Evolutionary conservation across 495 filamentous ascomycete genomes (phyloP).

Genomic region (Mytilinidion resinicola): DNA sequence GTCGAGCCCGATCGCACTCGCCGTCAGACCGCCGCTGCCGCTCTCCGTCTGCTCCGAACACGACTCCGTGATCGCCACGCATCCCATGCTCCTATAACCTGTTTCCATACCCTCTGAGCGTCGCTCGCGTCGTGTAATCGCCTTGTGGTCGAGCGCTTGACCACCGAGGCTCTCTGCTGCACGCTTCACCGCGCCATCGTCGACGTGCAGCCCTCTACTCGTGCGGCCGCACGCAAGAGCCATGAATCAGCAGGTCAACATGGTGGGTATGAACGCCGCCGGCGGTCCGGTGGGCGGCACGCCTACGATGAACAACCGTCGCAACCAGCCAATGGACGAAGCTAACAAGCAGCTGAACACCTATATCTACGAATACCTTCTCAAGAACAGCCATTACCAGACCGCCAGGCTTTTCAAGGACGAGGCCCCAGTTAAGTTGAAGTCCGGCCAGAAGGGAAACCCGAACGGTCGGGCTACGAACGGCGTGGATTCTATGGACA

Average conservation of each 20-base stretch:
- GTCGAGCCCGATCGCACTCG: background rate
- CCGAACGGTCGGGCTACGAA: slow-evolving; percentile 44
- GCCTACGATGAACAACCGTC: slow-evolving; percentile 27
- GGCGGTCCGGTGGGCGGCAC: slow-evolving; percentile 32
- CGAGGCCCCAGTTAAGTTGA: slow-evolving; percentile 45
- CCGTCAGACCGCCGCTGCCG: background rate
- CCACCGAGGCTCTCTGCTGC: background rate
- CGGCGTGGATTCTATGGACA: slow-evolving; percentile 76
- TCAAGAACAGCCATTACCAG: slow-evolving; percentile 73
- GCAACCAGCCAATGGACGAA: slow-evolving; percentile 1
- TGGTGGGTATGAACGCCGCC: slow-evolving; percentile 30
- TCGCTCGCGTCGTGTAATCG: too few species aligned
- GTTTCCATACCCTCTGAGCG: too few species aligned
- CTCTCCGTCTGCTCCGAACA: slow-evolving; percentile 12
- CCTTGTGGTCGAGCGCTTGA: background rate
- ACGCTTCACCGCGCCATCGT: background rate
- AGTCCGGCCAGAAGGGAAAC: slow-evolving; percentile 51
- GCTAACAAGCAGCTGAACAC: slow-evolving; percentile 58
- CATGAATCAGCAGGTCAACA: slow-evolving; percentile 33
- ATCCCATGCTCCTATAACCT: slow-evolving; percentile 21
- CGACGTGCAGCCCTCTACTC: background rate
- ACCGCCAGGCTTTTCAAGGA: slow-evolving; percentile 69
- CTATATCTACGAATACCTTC: slow-evolving; percentile 95
- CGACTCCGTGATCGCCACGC: slow-evolving; percentile 18
- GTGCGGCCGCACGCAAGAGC: slow-evolving; percentile 1